Evolutionary conservation across 2,329 filamentous ascomycete genomes (phyloP).

Genomic region (Phaeophleospora eucalypticola): DNA sequence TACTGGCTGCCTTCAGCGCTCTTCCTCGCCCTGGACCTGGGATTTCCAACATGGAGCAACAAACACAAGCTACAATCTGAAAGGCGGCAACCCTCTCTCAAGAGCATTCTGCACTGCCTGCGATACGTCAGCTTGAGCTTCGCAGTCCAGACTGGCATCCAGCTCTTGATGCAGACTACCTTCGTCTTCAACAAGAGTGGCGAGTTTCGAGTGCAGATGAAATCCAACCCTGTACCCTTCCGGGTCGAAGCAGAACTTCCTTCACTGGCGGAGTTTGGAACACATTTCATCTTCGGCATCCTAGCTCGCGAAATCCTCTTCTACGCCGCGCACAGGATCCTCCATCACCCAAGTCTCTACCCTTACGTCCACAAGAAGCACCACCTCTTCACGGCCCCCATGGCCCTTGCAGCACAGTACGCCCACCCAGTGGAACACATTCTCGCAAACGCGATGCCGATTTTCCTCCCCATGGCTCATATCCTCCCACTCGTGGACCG

Average conservation of each 20-base stretch:
- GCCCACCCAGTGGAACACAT: slow-evolving; percentile 8
- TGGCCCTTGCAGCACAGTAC: slow-evolving; percentile 4
- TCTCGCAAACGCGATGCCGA: slow-evolving; percentile 2
- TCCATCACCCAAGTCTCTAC: slow-evolving; percentile 5
- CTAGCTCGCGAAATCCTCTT: slow-evolving; percentile 6
- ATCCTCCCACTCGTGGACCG: background rate
- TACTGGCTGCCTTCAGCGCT: slow-evolving; percentile 5
- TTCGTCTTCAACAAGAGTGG: background rate
- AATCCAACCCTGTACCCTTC: background rate
- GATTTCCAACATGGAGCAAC: background rate
- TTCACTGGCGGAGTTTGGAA: background rate
- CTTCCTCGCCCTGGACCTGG: background rate
- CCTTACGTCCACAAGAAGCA: slow-evolving; percentile 7
- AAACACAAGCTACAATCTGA: slow-evolving; percentile 4
- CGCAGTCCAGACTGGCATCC: background rate
- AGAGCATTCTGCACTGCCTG: background rate
- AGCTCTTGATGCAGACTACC: background rate
- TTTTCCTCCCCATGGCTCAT: slow-evolving; percentile 5
- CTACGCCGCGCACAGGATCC: slow-evolving; percentile 7
- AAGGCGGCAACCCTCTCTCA: background rate
- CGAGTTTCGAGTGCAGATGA: background rate
- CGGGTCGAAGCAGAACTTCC: background rate
- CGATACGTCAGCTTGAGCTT: background rate
- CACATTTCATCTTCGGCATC: slow-evolving; percentile 2
- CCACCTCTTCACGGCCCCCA: slow-evolving; percentile 8